Percentiles rank a stretch among this genome's conserved stretches.
Conservation (phyloP, 2,329 filamentous ascomycete genomes). For the Hawksworthiomyces lignivorus region DNA sequence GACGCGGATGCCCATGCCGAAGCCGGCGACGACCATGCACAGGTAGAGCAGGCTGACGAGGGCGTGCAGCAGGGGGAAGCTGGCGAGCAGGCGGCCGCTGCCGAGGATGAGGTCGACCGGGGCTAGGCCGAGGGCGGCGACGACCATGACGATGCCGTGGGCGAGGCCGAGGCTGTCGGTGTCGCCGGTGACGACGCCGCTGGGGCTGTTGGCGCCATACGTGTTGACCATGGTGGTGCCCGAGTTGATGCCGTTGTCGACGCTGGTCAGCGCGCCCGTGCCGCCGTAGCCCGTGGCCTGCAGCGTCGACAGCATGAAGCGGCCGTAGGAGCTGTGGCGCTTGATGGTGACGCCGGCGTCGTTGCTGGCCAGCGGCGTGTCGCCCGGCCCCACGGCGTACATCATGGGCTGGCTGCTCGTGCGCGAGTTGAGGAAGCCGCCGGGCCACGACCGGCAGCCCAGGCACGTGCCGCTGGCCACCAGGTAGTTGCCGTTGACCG, state of each 20-base stretch:
- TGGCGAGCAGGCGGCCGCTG: constrained; percentile 5
- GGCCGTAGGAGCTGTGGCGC: constrained; percentile 18
- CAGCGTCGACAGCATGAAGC: constrained; percentile 15
- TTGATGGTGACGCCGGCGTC: constrained; percentile 15
- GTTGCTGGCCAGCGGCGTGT: constrained; percentile 12
- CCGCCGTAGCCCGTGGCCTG: constrained; percentile 15
- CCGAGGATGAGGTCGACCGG: constrained; percentile 18
- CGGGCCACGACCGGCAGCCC: constrained; percentile 14
- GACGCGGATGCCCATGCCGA: constrained; percentile 18
- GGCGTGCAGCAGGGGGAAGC: constrained; percentile 15
- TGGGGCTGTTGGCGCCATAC: constrained; percentile 1
- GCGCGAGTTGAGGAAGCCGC: constrained; percentile 3
- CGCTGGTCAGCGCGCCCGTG: constrained; percentile 8
- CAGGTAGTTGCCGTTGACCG: constrained; percentile 13
- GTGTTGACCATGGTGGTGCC: constrained; percentile 5
- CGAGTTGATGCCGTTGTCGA: constrained; percentile 1
- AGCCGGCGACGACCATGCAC: constrained; percentile 16
- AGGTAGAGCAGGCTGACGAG: constrained; percentile 15
- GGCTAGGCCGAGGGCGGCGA: constrained; percentile 17
- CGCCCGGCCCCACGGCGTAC: constrained; percentile 18
- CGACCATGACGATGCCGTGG: constrained; percentile 19
- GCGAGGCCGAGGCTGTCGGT: constrained; percentile 14
- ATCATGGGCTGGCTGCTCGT: constrained; percentile 15
- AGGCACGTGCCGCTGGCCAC: constrained; percentile 18
- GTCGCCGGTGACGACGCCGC: constrained; percentile 6